A percentile compares a stretch with the other conserved stretches of the same genome.
Conservation (phyloP, 1,139 yeast genomes). For the Candida neerlandica region DNA sequence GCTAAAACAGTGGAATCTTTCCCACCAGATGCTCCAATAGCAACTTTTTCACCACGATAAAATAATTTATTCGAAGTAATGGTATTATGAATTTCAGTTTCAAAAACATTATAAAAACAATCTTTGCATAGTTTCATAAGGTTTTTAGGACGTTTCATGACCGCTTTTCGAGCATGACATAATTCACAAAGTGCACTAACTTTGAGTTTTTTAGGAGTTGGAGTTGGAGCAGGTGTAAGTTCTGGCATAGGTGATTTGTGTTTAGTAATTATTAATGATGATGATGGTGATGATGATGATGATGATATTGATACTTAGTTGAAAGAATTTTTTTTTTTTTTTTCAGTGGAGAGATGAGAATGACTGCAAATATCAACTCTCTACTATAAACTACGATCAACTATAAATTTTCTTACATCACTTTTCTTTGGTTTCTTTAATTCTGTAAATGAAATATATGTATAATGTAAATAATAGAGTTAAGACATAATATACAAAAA, state of each 20-base stretch:
- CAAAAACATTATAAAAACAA: conserved; percentile 89
- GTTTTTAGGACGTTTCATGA: conserved; percentile 89
- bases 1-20: conserved; percentile 97
- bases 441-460: conserved; percentile 1
- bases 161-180: conserved; percentile 85
- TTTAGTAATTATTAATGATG: too few relatives aligned
- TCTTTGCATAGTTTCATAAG: conserved; percentile 88
- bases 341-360: neutral
- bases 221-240: neutral
- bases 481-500: conserved; percentile 7
- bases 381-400: too few relatives aligned
- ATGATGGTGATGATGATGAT: neutral
- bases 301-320: too few relatives aligned
- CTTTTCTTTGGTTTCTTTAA: neutral
- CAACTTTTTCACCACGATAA: conserved; percentile 79
- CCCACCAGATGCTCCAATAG: conserved; percentile 98
- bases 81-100: conserved; percentile 93
- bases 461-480: neutral
- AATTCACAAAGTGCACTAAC: conserved; percentile 68
- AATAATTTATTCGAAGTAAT: conserved; percentile 72
- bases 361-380: neutral
- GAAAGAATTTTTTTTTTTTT: neutral
- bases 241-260: conserved; percentile 11
- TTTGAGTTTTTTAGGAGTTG: conserved; percentile 38
- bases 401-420: too few relatives aligned